These are phyloP conservation scores for Aspergillus novoparasiticus DNA, from an alignment of 2,329 filamentous ascomycete species.

Conservation along the genomic window DNA sequence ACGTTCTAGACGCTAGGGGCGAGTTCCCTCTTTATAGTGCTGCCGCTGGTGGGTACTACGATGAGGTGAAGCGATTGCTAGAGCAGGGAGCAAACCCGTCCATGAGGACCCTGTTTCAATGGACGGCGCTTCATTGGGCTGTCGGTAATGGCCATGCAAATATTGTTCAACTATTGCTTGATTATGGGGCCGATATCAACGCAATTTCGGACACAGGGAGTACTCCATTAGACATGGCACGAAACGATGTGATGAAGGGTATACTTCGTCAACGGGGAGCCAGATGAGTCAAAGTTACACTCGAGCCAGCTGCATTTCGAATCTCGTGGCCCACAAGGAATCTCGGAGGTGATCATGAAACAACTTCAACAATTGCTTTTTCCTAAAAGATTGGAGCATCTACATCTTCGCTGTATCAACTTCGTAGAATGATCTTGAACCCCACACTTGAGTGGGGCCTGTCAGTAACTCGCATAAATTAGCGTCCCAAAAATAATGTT, in stretches of 20 bases:
- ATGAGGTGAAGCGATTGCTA: neutral
- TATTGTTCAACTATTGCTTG: neutral
- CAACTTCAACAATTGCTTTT: neutral
- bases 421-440: neutral
- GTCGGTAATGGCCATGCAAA: neutral
- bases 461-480: neutral
- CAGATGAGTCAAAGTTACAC: neutral
- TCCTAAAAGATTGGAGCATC: too few species aligned
- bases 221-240: neutral
- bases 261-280: neutral
- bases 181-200: neutral
- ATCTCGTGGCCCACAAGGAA: neutral
- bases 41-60: neutral
- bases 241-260: neutral
- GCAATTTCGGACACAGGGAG: neutral
- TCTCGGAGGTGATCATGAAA: neutral
- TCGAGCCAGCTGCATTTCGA: neutral
- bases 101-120: neutral
- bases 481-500: neutral
- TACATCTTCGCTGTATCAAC: neutral
- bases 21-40: conserved; percentile 1
- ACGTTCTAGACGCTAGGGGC: neutral
- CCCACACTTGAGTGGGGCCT: neutral
- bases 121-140: conserved; percentile 2
- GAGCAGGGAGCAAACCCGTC: conserved; percentile 1